Evolutionary conservation across 139 green algal genomes (phyloP), one percentile per base, ranked within the genome.

Genomic region (Tetraselmis chui): DNA sequence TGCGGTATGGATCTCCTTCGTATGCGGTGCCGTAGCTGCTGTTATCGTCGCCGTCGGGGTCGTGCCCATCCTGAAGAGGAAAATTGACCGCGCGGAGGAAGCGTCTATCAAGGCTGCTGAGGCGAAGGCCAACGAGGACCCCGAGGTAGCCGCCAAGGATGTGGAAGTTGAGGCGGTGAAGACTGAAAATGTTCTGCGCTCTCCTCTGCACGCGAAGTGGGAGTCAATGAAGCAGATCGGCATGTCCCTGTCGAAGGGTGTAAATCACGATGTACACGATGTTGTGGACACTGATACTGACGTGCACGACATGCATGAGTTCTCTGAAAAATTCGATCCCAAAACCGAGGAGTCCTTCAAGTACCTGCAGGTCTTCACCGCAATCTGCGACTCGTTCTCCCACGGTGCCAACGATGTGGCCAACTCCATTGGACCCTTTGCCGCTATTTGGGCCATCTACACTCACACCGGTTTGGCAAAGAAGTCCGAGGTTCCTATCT

Each of bases 361-460:
- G 76, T 94, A 94, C 45, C 84, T 93, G 18, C 94, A 98, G 89
- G 93, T 98, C 23, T 90, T 97, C 84, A 95, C 94, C 28, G 93
- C 95, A 1, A 91, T 87, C 78, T 92, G 87, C 30, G 92, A 94
- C 59, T 92, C 92, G 0, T 98, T 99, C 81, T 88, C 93, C 2
- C 94, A 97, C 82, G 94, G 94, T 23, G 83, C 89, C 58, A 97
- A 97, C 79, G 93, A 97, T 84, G 92, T 97, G 0, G 91, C 92
- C 79, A 98, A 98, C 75, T 86, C 91, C 1, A 79, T 85, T 23
- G 94, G 94, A 2, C 91, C 92, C 29, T 92, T 94, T 29, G 85
- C 91, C 31, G 93, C 86, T 59, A 91, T 96, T 83, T 95, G 88
- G 75, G 30, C 28, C n/a, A 89, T 87, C 28, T 82, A 82, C 78